Conservation (phyloP, 495 filamentous ascomycete genomes). For the Aspergillus nanangensis region DNA sequence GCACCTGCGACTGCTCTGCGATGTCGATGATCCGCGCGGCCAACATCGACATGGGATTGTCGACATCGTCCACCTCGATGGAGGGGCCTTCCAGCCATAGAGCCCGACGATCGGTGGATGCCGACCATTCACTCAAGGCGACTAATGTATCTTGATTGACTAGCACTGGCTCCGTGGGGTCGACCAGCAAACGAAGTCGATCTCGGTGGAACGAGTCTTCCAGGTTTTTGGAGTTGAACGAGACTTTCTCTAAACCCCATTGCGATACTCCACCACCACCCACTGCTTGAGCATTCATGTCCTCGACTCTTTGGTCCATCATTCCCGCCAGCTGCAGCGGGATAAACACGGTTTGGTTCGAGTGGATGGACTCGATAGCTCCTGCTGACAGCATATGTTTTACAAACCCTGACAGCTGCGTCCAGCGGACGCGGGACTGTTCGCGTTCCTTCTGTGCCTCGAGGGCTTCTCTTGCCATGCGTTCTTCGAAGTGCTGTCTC, state of each 20-base stretch:
- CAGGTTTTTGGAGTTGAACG: not conserved
- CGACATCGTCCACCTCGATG: not conserved
- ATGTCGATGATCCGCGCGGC: not conserved
- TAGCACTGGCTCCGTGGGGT: not conserved
- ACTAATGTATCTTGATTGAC: not conserved
- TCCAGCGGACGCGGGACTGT: not conserved
- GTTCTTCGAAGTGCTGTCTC: not conserved
- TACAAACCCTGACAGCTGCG: not conserved
- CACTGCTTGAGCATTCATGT: no score
- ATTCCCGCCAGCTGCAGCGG: not conserved
- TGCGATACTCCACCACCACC: no score
- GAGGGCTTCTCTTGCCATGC: not conserved
- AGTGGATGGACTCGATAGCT: not conserved
- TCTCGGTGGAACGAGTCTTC: not conserved
- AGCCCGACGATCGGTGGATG: not conserved
- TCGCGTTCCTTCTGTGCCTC: not conserved
- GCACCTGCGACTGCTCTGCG: not conserved
- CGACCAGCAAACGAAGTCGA: not conserved
- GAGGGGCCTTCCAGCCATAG: not conserved
- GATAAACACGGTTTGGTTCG: not conserved
- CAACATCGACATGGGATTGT: not conserved
- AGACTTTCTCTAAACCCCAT: not conserved
- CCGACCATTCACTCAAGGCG: not conserved
- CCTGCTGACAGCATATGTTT: not conserved
- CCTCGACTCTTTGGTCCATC: not conserved